Conservation (phyloP, 345 rosid genomes). For the Stellera chamaejasme region DNA sequence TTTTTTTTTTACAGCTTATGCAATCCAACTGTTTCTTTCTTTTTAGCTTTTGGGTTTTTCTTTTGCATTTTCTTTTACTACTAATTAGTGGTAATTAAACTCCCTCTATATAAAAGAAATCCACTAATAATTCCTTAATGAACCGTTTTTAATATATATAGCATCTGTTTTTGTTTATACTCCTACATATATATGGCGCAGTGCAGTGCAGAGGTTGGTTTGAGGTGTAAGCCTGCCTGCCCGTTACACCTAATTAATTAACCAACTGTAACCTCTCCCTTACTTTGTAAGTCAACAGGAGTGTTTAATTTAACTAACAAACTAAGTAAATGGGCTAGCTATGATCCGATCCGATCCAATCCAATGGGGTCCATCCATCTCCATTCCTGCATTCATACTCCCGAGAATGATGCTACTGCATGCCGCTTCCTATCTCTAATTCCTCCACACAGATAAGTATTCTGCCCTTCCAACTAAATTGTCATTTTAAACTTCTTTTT, state of each 20-base stretch:
- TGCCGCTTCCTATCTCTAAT: no score
- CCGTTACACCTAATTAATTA: slow-evolving; percentile 55
- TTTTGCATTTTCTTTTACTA: slow-evolving; percentile 1
- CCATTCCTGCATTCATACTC: slow-evolving; percentile 15
- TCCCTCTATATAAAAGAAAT: no score
- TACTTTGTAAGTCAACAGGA: slow-evolving; percentile 55
- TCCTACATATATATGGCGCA: no score
- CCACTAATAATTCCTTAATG: no score
- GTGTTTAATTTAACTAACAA: no score
- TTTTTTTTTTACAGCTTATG: slow-evolving; percentile 4
- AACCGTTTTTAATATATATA: no score
- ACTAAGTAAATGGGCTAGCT: slow-evolving; percentile 18
- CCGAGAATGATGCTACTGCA: slow-evolving; percentile 33
- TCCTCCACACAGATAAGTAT: no score
- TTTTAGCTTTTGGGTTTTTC: slow-evolving; percentile 10
- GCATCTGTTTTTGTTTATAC: no score
- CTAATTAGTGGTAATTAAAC: no score
- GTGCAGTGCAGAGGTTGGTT: slow-evolving; percentile 21
- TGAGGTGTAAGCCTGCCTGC: slow-evolving; percentile 19
- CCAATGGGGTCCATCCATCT: slow-evolving; percentile 16
- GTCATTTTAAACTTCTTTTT: no score
- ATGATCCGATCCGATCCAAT: no score
- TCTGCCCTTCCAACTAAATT: no score
- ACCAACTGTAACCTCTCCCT: slow-evolving; percentile 42
- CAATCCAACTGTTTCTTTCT: slow-evolving; percentile 25